Percentiles rank a stretch among this genome's conserved stretches.
phyloP scores from a whole-genome alignment of 2,329 filamentous ascomycete species.

The Fusarium chlamydosporum region DNA sequence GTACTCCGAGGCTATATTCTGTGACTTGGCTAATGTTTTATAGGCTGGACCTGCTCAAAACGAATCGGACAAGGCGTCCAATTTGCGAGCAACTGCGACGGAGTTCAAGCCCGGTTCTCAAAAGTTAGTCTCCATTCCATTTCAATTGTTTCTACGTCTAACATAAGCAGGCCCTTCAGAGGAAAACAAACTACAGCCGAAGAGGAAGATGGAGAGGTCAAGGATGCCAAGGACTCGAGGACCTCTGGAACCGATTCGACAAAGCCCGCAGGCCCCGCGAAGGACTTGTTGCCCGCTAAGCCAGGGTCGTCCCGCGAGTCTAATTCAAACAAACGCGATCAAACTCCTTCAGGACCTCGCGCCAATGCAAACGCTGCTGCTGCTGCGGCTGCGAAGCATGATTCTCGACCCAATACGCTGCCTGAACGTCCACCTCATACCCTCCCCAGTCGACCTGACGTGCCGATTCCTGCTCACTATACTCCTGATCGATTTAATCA shows the following conservation, averaged over 20 bases:
- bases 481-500: conserved; percentile 62
- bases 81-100: conserved; percentile 70
- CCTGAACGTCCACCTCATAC: conserved; percentile 57
- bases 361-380: conserved; percentile 48
- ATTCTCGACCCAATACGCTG: conserved; percentile 55
- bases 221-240: conserved; percentile 65
- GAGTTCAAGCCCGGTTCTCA: conserved; percentile 72
- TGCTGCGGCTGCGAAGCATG: conserved; percentile 41
- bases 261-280: conserved; percentile 39
- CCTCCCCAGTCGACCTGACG: conserved; percentile 71
- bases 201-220: conserved; percentile 81
- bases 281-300: conserved; percentile 56
- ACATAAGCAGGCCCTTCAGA: conserved; percentile 29
- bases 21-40: conserved; percentile 37
- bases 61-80: conserved; percentile 56
- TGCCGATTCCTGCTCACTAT: conserved; percentile 66
- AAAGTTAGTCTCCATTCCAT: conserved; percentile 52
- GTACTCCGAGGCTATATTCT: conserved; percentile 38
- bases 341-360: conserved; percentile 41
- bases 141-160: conserved; percentile 8
- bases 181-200: conserved; percentile 58
- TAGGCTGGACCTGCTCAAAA: conserved; percentile 52
- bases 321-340: conserved; percentile 49
- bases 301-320: conserved; percentile 51
- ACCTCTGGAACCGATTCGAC: conserved; percentile 33